Evolutionary conservation across 2,329 filamentous ascomycete genomes (phyloP), one percentile per base, ranked within the genome.

Genomic region (Magnaporthiopsis incrustans): DNA sequence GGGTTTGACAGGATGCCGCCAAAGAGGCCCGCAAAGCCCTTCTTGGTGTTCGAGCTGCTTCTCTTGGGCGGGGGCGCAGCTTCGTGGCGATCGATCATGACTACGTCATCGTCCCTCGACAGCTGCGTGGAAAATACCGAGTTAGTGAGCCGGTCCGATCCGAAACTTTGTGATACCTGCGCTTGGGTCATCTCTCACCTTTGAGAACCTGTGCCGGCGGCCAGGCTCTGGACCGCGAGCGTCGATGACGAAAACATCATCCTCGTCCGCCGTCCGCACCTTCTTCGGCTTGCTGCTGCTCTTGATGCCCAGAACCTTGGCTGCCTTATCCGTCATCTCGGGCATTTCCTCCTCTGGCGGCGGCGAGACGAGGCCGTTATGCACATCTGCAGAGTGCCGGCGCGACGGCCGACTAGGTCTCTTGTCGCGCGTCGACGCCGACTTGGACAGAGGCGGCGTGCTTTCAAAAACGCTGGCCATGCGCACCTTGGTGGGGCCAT

Each of bases 301-400:
- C 57, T 71, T 79, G 30, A 84, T 69, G 78, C 92, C 85, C 2
- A 95, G 85, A 63, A 94, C 76, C 75, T 88, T 92, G 38, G 91
- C 90, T 33, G 91, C 91, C 75, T 96, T 96, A 59, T 86, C 82
- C 10, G 88, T 83, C 71, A 91, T 82, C 62, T 85, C 83, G 3
- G 82, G 81, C 57, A 81, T 77, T 50, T 89, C 78, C 38, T 89
- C 85, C 35, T 92, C 91, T 2, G 89, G 86, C 11, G 90, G 89
- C 4, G 91, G 90, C 26, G 90, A 91, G 59, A 85, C 81, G 66
- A 93, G 78, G 10, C 86, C 89, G 67, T 81, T 80, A 33, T 79
- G 79, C 66, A 87, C 83, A 63, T 91, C 89, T 22, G 89, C 76
- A 0, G 91, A 89, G 67, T 87, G 82, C 53, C 89, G 87, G 64